A percentile compares a stretch with the other conserved stretches of the same genome.
Conservation (phyloP, 768 basidiomycete genomes). For the Asterophora parasitica region DNA sequence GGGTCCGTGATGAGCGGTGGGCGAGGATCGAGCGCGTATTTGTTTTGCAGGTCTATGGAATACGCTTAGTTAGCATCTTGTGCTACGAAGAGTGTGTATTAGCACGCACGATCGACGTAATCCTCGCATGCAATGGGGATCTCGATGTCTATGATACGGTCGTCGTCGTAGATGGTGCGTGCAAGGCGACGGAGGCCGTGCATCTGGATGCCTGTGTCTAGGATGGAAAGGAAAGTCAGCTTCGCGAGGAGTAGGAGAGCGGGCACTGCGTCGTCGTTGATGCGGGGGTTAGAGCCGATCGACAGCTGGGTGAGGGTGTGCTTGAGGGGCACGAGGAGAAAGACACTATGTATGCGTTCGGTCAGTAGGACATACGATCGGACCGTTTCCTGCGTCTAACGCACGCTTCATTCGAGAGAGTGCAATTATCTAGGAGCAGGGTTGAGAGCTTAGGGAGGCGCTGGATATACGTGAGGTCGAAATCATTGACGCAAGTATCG, state of each 20-base stretch:
- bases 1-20: constrained; percentile 50
- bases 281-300: constrained; percentile 44
- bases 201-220: constrained; percentile 54
- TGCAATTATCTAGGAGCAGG: constrained; percentile 47
- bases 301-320: constrained; percentile 48
- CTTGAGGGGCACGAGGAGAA: constrained; percentile 52
- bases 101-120: constrained; percentile 47
- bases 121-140: constrained; percentile 47
- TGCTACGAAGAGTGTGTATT: neutral
- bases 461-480: constrained; percentile 47
- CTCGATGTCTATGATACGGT: constrained; percentile 44
- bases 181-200: constrained; percentile 52
- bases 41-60: constrained; percentile 35
- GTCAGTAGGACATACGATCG: constrained; percentile 7
- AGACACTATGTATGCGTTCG: constrained; percentile 36
- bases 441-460: constrained; percentile 46
- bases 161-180: constrained; percentile 27
- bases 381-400: constrained; percentile 14
- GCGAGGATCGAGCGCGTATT: constrained; percentile 42
- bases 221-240: constrained; percentile 46
- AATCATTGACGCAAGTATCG: constrained; percentile 39
- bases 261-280: constrained; percentile 54
- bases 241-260: constrained; percentile 45
- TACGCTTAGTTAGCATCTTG: neutral
- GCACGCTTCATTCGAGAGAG: constrained; percentile 60